A percentile compares a stretch with the other conserved stretches of the same genome.
These are phyloP conservation scores for Kuraishia ogatae DNA, from an alignment of 805 yeast genomes.

Conservation along the genomic window DNA sequence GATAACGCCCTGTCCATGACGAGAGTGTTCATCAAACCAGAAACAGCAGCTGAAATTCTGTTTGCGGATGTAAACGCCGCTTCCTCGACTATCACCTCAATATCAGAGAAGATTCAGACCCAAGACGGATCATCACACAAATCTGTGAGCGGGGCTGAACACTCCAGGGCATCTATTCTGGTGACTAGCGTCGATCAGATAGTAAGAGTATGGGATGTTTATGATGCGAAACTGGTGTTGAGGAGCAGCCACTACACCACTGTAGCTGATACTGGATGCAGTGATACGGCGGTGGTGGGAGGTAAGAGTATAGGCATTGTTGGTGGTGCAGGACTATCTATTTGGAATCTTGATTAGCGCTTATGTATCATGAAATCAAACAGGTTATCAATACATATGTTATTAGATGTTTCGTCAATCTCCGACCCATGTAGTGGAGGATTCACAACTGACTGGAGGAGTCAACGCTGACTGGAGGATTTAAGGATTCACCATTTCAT, in stretches of 20 bases:
- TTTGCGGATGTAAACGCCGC: constrained; percentile 54
- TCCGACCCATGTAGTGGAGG: no score
- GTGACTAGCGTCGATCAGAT: constrained; percentile 84
- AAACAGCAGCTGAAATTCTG: constrained; percentile 15
- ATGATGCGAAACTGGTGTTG: constrained; percentile 17
- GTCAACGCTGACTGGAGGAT: no score
- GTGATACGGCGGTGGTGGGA: constrained; percentile 25
- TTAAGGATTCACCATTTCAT: no score
- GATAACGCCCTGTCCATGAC: constrained; percentile 64
- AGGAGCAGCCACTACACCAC: constrained; percentile 54
- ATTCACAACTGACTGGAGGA: no score
- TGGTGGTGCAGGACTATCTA: constrained; percentile 81
- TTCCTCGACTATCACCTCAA: constrained; percentile 76
- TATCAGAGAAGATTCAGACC: constrained; percentile 16
- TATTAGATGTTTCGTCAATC: no score
- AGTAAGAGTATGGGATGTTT: constrained; percentile 52
- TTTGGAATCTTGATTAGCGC: constrained; percentile 24
- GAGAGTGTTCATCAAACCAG: constrained; percentile 22
- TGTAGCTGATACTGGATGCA: constrained; percentile 84
- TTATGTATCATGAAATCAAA: background rate
- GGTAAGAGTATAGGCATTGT: constrained; percentile 22
- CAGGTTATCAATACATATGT: no score
- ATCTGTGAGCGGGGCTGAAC: no score
- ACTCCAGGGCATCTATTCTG: constrained; percentile 24
- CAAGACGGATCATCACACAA: constrained; percentile 13